Evolutionary conservation across 2,329 filamentous ascomycete species (phyloP).

Genomic region (Paramyrothecium roridum): DNA sequence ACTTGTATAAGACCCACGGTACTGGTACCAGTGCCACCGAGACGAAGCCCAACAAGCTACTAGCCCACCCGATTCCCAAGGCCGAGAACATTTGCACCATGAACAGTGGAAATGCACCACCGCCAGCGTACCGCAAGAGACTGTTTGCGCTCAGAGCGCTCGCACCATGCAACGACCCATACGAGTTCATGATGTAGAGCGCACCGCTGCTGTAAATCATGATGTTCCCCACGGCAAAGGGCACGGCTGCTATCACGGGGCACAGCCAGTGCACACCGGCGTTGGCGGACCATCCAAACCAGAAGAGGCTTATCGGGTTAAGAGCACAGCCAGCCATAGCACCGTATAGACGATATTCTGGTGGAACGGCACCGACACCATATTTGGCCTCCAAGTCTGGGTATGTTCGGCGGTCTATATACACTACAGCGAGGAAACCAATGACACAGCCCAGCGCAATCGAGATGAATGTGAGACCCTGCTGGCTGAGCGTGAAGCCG

Average conservation of each 20-base stretch:
- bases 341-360: conserved; percentile 13
- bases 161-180: not conserved
- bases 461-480: conserved; percentile 8
- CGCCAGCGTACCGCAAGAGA: not conserved
- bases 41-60: not conserved
- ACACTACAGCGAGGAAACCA: conserved; percentile 2
- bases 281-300: conserved; percentile 9
- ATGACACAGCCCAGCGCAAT: conserved; percentile 10
- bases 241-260: conserved; percentile 1
- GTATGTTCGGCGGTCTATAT: conserved; percentile 8
- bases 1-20: not conserved
- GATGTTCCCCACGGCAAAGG: conserved; percentile 2
- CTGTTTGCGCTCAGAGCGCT: not conserved
- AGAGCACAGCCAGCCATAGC: conserved; percentile 13
- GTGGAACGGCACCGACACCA: not conserved
- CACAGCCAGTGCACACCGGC: conserved; percentile 9
- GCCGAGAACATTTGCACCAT: not conserved
- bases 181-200: not conserved
- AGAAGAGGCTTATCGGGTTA: conserved; percentile 12
- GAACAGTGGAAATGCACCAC: not conserved
- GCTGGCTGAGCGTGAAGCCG: conserved; percentile 8
- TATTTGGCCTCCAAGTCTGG: not conserved
- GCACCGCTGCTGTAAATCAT: not conserved
- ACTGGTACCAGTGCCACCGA: not conserved
- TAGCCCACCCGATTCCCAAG: not conserved